These are phyloP conservation scores for Pelargonium myrrhifolium DNA, from an alignment of 441 rosid genomes.

Conservation along the genomic window DNA sequence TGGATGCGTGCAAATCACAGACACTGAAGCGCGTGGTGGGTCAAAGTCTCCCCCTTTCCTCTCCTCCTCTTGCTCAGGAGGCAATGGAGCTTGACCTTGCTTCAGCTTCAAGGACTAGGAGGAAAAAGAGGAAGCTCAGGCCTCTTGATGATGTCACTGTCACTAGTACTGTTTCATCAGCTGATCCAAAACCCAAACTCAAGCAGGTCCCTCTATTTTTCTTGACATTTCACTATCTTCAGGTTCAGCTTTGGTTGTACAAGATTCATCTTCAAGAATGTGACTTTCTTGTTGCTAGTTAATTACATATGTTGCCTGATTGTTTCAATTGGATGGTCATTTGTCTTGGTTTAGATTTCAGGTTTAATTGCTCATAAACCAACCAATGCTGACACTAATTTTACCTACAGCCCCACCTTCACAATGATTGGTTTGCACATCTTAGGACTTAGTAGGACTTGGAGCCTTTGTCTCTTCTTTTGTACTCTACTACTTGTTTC, in stretches of 20 bases:
- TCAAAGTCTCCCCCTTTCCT: background rate
- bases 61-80: background rate
- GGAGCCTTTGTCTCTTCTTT: conserved; percentile 1
- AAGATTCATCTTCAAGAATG: background rate
- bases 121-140: conserved; percentile 39
- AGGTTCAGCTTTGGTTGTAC: too few relatives aligned
- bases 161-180: conserved; percentile 15
- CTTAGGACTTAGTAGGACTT: too few relatives aligned
- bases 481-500: background rate
- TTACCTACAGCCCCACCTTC: too few relatives aligned
- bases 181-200: conserved; percentile 11
- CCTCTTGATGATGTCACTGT: conserved; percentile 34
- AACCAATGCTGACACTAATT: too few relatives aligned
- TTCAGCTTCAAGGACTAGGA: conserved; percentile 29
- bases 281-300: background rate
- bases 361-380: too few relatives aligned
- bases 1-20: conserved; percentile 31
- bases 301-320: background rate
- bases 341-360: too few relatives aligned
- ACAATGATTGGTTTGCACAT: too few relatives aligned
- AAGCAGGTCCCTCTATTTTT: conserved; percentile 17
- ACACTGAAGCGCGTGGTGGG: conserved; percentile 18
- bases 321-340: too few relatives aligned
- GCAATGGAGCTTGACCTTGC: conserved; percentile 6
- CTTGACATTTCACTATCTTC: too few relatives aligned